Percentiles rank a stretch among this genome's conserved stretches.
Evolutionary conservation across 2,329 filamentous ascomycete species (phyloP).

Genomic region (Cordyceps fumosorosea): DNA sequence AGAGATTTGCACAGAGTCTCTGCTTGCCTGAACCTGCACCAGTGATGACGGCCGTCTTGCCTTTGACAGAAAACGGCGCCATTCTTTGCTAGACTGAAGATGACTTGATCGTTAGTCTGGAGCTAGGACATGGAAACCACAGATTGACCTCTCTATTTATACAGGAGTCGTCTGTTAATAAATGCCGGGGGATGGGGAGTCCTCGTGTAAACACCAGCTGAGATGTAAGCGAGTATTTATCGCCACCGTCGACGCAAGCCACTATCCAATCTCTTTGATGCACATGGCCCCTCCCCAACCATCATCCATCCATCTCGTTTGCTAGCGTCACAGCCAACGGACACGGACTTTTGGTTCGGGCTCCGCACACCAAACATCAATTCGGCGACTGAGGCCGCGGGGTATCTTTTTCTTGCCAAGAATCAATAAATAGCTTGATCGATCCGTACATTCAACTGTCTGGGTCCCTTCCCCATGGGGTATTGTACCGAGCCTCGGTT

Average conservation of each 20-base stretch:
- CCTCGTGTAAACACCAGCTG: too few relatives aligned
- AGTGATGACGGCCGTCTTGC: conserved; percentile 25
- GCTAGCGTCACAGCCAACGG: not conserved
- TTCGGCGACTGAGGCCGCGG: not conserved
- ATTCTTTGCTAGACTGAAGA: not conserved
- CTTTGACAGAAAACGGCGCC: conserved; percentile 19
- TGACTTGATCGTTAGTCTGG: not conserved
- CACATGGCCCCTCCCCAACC: not conserved
- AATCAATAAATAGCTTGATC: not conserved
- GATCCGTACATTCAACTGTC: not conserved
- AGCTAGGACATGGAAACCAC: too few relatives aligned
- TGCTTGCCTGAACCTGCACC: conserved; percentile 23
- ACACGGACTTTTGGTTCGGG: not conserved
- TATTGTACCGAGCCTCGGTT: not conserved
- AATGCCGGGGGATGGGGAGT: too few relatives aligned
- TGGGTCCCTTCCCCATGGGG: not conserved
- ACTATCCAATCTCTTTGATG: not conserved
- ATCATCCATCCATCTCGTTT: not conserved
- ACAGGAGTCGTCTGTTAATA: too few relatives aligned
- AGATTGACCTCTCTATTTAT: not conserved
- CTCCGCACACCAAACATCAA: not conserved
- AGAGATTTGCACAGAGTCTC: not conserved
- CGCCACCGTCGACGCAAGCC: too few relatives aligned
- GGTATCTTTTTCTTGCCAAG: not conserved
- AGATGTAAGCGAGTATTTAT: too few relatives aligned